Evolutionary conservation across 345 rosid genomes (phyloP).

Genomic region (Eutrema yunnanense): DNA sequence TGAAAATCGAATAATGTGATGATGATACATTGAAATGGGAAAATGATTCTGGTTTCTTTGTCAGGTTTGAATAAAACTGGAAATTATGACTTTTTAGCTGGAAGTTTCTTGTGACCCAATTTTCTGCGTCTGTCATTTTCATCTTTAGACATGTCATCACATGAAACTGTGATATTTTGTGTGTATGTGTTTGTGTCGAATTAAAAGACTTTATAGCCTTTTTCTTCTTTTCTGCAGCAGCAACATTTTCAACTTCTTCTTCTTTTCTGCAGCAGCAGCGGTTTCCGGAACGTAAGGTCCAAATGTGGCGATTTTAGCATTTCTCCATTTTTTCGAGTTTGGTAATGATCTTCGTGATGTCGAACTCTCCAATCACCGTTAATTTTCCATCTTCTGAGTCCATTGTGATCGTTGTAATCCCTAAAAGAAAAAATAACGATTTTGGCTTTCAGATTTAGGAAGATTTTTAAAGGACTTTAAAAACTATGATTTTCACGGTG

Average conservation of each 20-base stretch:
- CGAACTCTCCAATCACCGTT: slow-evolving; percentile 53
- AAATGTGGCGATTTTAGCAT: slow-evolving; percentile 35
- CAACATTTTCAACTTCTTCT: too few relatives aligned
- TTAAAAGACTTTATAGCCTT: too few relatives aligned
- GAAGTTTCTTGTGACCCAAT: neutral
- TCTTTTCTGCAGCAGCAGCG: too few relatives aligned
- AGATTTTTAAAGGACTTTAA: neutral
- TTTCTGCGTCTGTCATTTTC: slow-evolving; percentile 1
- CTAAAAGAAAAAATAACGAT: neutral
- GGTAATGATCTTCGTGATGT: slow-evolving; percentile 32
- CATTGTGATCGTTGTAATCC: slow-evolving; percentile 30
- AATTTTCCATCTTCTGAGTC: slow-evolving; percentile 50
- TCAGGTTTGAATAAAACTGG: neutral
- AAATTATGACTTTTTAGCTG: neutral
- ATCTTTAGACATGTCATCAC: neutral
- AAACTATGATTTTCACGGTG: neutral
- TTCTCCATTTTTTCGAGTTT: slow-evolving; percentile 38
- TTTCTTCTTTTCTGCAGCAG: too few relatives aligned
- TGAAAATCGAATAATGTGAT: neutral
- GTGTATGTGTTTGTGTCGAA: too few relatives aligned
- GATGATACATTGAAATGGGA: neutral
- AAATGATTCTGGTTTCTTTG: neutral
- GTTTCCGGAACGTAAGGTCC: slow-evolving; percentile 32
- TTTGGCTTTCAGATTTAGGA: neutral
- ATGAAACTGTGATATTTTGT: neutral